Evolutionary conservation across 352 stramenopile species (phyloP).

Genomic region (Phytopythium boreale): DNA sequence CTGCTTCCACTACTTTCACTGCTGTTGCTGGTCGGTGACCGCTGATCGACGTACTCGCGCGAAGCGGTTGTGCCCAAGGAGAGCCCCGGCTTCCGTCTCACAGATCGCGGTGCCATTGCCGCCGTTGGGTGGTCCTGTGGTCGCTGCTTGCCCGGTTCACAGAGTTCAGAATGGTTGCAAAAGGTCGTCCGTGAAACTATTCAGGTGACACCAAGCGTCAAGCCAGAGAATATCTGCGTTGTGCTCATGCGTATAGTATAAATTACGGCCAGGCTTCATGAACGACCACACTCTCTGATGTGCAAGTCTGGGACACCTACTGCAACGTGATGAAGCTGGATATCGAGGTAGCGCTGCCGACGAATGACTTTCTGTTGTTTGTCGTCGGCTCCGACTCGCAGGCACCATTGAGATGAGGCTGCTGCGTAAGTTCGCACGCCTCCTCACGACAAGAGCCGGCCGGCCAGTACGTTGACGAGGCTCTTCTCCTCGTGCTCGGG

Average conservation of each 20-base stretch:
- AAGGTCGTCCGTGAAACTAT: neutral
- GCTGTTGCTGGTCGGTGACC: neutral
- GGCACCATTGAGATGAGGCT: too few species aligned
- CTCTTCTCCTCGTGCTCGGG: slow-evolving; percentile 71
- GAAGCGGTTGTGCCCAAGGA: neutral
- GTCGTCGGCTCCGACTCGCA: too few species aligned
- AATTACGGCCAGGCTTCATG: neutral
- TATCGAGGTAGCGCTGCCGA: neutral
- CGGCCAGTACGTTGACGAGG: slow-evolving; percentile 79
- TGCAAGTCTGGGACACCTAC: neutral
- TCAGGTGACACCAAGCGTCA: neutral
- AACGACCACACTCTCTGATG: neutral
- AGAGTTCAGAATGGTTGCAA: neutral
- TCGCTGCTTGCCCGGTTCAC: neutral
- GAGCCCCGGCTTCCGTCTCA: neutral
- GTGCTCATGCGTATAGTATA: neutral
- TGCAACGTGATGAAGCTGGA: neutral
- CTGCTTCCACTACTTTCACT: neutral
- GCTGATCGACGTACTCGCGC: neutral
- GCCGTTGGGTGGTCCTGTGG: neutral
- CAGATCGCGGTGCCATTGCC: neutral
- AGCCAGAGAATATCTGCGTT: neutral
- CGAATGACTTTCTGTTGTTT: too few species aligned
- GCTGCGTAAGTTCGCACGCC: neutral
- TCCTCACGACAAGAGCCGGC: slow-evolving; percentile 38